Conservation (phyloP, 2,329 filamentous ascomycete species). For the Colletotrichum tamarilloi region DNA sequence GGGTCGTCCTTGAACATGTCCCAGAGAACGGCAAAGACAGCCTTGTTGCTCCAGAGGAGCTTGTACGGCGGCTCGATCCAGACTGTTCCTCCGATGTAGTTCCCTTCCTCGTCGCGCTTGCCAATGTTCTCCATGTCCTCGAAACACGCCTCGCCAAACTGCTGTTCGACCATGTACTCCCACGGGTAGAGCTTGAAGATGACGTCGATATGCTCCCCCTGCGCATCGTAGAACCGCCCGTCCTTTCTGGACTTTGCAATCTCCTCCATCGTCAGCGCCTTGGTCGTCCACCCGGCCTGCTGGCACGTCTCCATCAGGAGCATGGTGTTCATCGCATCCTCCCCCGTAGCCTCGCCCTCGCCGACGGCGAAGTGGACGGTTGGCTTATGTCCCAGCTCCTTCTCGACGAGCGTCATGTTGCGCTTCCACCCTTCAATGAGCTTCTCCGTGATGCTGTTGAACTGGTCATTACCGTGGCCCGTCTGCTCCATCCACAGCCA, state of each 20-base stretch:
- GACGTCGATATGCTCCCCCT: conserved; percentile 8
- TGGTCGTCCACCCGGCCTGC: conserved; percentile 1
- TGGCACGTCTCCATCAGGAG: conserved; percentile 21
- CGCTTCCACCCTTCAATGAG: conserved; percentile 11
- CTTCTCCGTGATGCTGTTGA: neutral
- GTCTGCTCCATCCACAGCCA: conserved; percentile 21
- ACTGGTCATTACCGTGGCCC: conserved; percentile 7
- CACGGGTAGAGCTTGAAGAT: conserved; percentile 19
- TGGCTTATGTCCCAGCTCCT: conserved; percentile 1
- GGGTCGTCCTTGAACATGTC: conserved; percentile 16
- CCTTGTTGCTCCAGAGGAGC: conserved; percentile 18
- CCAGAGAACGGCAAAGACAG: conserved; percentile 9
- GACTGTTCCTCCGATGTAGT: neutral
- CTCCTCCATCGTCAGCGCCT: neutral
- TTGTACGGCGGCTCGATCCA: conserved; percentile 24
- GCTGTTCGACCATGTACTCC: neutral
- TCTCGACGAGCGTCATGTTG: neutral
- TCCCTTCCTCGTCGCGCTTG: neutral
- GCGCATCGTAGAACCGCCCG: neutral
- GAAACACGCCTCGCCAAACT: neutral
- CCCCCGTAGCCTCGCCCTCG: neutral
- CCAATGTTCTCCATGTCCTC: conserved; percentile 8
- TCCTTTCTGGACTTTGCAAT: neutral
- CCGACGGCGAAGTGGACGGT: neutral
- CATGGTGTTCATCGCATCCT: conserved; percentile 1